Base-by-base conservation (phyloP, 2,329 filamentous ascomycete species). In the Penicillium verrucosum region DNA sequence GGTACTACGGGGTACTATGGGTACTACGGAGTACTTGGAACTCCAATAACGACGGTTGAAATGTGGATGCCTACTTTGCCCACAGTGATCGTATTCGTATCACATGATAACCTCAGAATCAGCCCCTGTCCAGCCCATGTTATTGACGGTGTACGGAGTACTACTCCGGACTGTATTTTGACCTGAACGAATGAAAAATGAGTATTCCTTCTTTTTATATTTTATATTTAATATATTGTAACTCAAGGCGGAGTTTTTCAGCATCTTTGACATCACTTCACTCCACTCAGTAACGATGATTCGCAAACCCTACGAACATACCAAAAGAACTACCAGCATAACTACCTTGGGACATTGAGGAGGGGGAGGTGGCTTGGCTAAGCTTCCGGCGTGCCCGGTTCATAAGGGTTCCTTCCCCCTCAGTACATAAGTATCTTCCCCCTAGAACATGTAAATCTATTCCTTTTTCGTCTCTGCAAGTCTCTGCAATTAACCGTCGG, bases 361-460 rank as follows among this genome's bases (percentile, higher is more conserved):
- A 18, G 18, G 18, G 18, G 18, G 18, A 18, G 21, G 21, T 21
- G 53, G 37, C 62, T 57, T 58, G 59, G 54, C 56, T 60, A 36
- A 53, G 46, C 59, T 58, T 61, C 64, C 64, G 64, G 61, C 41
- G 27, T 30, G 27, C 55, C 64, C 64, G 64, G 51, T 30, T 57
- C 59, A 60, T 65, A 65, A 61, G 64, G 56, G 58, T 51, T 46
- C 18, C 30, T 51, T 46, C 18, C 30, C 18, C 43, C 59, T 60
- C 58, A 58, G 44, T 46, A 58, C 59, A 62, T 65, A 65, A 62
- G 64, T 58, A 61, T 52, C 21, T 34, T 42, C 36, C 36, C 56
- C 59, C 48, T 57, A 42, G 48, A 6, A 27, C 25, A 41, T 37
- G 18, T 34, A 43, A 41, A 21, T 14, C 30, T 32, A 32, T 43